Percentiles rank a stretch among this genome's conserved stretches.
These are phyloP conservation scores for Aspergillus ochraceoroseus DNA, from an alignment of 2,329 filamentous ascomycete genomes.

Conservation along the genomic window DNA sequence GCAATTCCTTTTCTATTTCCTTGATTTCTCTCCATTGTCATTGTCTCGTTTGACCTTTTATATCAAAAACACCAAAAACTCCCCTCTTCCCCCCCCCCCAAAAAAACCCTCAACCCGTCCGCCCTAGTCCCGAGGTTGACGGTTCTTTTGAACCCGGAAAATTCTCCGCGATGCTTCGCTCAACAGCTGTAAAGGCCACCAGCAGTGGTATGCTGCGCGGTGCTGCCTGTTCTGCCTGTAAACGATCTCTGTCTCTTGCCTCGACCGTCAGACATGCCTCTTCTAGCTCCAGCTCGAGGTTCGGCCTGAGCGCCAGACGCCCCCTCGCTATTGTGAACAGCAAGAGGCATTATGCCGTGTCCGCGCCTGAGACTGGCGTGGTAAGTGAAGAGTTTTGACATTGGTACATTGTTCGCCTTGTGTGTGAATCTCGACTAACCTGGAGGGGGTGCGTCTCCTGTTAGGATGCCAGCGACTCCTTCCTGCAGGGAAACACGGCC, in stretches of 20 bases:
- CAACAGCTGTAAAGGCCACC: conserved; percentile 39
- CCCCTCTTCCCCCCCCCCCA: conserved; percentile 2
- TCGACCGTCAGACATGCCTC: conserved; percentile 30
- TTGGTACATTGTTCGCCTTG: background rate
- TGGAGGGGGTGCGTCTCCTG: too few relatives aligned
- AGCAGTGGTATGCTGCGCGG: conserved; percentile 37
- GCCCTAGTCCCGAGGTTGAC: background rate
- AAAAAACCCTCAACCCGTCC: conserved; percentile 7
- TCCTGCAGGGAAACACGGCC: conserved; percentile 92
- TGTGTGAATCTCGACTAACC: too few relatives aligned
- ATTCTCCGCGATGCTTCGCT: conserved; percentile 39
- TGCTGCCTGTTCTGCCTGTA: conserved; percentile 31
- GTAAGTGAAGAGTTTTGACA: conserved; percentile 40
- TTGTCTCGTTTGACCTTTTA: too few relatives aligned
- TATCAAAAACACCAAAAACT: too few relatives aligned
- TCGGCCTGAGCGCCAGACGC: conserved; percentile 38
- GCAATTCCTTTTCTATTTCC: conserved; percentile 4
- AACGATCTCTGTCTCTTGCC: conserved; percentile 33
- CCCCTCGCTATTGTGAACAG: conserved; percentile 43
- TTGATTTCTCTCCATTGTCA: background rate
- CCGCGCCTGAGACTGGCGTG: conserved; percentile 53
- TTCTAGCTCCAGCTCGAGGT: conserved; percentile 30
- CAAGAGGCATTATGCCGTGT: conserved; percentile 54
- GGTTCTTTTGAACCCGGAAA: conserved; percentile 22
- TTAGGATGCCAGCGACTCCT: conserved; percentile 85